Conservation (phyloP, 2,329 filamentous ascomycete genomes). For the Penicillium polonicum region DNA sequence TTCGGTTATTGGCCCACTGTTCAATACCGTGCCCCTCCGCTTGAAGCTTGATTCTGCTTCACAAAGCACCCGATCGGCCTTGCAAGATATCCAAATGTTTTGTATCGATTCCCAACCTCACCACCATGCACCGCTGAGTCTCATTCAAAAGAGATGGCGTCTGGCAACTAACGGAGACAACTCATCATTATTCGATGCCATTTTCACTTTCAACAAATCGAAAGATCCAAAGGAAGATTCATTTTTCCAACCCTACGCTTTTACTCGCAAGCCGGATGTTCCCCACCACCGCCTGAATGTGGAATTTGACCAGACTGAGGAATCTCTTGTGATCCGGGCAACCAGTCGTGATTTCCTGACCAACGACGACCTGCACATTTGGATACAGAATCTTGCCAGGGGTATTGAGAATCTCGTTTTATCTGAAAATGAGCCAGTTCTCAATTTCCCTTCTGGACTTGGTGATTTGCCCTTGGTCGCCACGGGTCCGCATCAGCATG, state of each 20-base stretch:
- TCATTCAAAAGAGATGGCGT: slow-evolving; percentile 5
- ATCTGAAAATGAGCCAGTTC: not conserved
- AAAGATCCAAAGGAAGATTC: not conserved
- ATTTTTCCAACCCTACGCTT: slow-evolving; percentile 1
- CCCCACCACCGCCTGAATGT: slow-evolving; percentile 7
- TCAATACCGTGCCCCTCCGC: slow-evolving; percentile 5
- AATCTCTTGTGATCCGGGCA: slow-evolving; percentile 1
- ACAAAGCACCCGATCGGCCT: not conserved
- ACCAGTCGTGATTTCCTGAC: not conserved
- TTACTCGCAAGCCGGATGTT: not conserved
- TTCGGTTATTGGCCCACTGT: slow-evolving; percentile 2
- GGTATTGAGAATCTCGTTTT: not conserved
- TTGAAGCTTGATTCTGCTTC: not conserved
- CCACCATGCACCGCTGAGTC: slow-evolving; percentile 3
- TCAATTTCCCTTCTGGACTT: not conserved
- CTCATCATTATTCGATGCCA: not conserved
- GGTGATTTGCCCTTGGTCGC: not conserved
- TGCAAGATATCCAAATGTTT: slow-evolving; percentile 1
- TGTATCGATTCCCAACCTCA: slow-evolving; percentile 2
- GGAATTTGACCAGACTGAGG: slow-evolving; percentile 3
- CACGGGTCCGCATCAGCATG: no score
- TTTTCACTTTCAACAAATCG: slow-evolving; percentile 8
- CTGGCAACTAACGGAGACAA: not conserved
- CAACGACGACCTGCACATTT: not conserved
- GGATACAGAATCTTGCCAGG: not conserved